Base-by-base conservation (phyloP, 495 filamentous ascomycete species). In the Terfezia claveryi region DNA sequence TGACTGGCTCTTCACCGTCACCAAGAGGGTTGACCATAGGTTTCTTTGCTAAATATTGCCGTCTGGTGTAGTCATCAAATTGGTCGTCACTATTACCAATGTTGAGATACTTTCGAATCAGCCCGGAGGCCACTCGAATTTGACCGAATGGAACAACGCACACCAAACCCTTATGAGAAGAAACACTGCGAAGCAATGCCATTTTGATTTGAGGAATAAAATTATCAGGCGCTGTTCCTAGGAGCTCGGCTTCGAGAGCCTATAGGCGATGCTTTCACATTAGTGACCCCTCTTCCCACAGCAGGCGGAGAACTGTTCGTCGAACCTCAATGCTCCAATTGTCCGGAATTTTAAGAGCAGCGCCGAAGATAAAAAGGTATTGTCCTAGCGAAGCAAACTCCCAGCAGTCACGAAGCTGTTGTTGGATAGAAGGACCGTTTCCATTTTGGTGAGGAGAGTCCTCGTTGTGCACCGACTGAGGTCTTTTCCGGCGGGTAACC, bases 321-420 rank as follows among this genome's bases (percentile, higher is more conserved):
- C 41, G 17, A 14, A 46, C 41, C 12, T 46, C 41, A 20, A 46
- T 46, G 41, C 54, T 59, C 8, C 55, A 53, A 56, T 59, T 55
- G 54, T 55, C 55, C 14, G 53, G 56, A 50, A 58, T 44, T 9
- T 54, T 66, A 37, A 70, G 62, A 23, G 53, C 80, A 49, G 81
- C 78, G 32, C 87, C 87, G 69, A 98, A 98, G 54, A 87, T 76
- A 61, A 79, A 79, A 54, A 95, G 82, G 71, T 85, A 98, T 68
- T 98, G 91, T 71, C 82, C 87, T 6, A 98, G 74, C 64, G 86
- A 87, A 50, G 91, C 85, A 68, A 98, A 94, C 67, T 95, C 83
- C 87, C 91, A 95, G 71, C 80, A 81, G 66, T 83, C 91, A 51
- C 89, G 74, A 56, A 98, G 73, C 58, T 74, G 78, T 50, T 81